These are phyloP conservation scores for Wickerhamomyces xylosicus DNA, from an alignment of 805 yeast genomes.

Conservation along the genomic window DNA sequence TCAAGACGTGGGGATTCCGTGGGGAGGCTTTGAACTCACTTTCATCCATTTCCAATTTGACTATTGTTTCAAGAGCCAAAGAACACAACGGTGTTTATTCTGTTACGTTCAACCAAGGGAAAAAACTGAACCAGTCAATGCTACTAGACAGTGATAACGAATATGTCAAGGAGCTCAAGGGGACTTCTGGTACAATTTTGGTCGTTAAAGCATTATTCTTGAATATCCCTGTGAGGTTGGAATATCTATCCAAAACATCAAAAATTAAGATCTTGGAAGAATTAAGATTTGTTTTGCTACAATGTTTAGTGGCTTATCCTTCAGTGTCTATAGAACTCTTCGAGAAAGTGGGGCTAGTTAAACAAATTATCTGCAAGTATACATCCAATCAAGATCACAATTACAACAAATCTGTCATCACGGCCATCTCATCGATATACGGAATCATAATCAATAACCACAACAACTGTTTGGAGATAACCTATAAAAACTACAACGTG, in stretches of 20 bases:
- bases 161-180: background rate
- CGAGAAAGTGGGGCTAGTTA: background rate
- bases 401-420: conserved; percentile 1
- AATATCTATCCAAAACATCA: conserved; percentile 15
- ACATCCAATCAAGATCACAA: background rate
- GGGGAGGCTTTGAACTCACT: conserved; percentile 63
- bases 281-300: conserved; percentile 22
- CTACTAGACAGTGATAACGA: conserved; percentile 3
- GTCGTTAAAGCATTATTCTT: conserved; percentile 29
- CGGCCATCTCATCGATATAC: conserved; percentile 19
- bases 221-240: conserved; percentile 33
- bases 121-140: conserved; percentile 8
- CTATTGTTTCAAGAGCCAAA: conserved; percentile 34
- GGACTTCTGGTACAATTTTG: conserved; percentile 29
- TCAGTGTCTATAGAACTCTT: conserved; percentile 10
- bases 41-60: conserved; percentile 33
- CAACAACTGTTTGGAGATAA: conserved; percentile 20
- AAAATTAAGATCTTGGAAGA: conserved; percentile 17
- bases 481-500: conserved; percentile 18
- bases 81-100: conserved; percentile 22
- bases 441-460: conserved; percentile 18
- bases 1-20: conserved; percentile 51
- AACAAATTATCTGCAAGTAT: conserved; percentile 5
- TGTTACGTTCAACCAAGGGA: conserved; percentile 4
- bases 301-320: conserved; percentile 20